Base-by-base conservation (phyloP, 495 filamentous ascomycete genomes). In the Lophiostoma macrostomum region DNA sequence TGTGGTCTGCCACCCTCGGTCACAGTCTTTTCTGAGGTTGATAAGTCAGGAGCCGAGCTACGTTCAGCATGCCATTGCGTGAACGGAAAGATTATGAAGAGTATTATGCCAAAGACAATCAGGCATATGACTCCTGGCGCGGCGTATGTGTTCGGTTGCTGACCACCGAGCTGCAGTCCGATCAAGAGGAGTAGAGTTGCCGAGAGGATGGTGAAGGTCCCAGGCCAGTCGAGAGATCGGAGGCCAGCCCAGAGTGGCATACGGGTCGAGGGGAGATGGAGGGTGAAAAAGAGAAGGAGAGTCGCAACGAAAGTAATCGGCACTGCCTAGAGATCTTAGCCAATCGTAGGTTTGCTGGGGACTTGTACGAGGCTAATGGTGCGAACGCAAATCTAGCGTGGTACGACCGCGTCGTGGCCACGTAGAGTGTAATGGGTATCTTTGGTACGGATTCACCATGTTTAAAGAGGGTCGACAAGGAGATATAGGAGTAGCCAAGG, bases 121-220 rank as follows among this genome's bases (percentile, higher is more conserved):
- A 60, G 37, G 32, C 31, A 48, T 35, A 64, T 19, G 7, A 64
- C 51, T 0, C 29, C 27, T 13, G 50, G 40, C 1, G 44, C 12
- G 18, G 29, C 37, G 10, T 12, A 18, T 1, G 27, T 23, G 46
- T 43, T 56, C 4, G 31, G n/a, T 18, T 50, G 27, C 31, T 41
- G 16, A n/a, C 57, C 51, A 37, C 61, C 61, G 13, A 56, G 29
- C 23, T 64, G 56, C 20, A 64, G 56, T 10, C 61, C 61, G 22
- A 57, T 35, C 4, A 64, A 52, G 36, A 64, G 41, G 25, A 64
- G 30, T 1, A 57, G 4, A 4, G 61, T 64, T 0, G 50, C 61
- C 16, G 43, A 31, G 12, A 56, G 14, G 29, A 60, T 59, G n/a
- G 52, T 44, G 25, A 56, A 30, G 39, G 51, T 42, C 12, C 61